phyloP scores from a whole-genome alignment of 1,284 basidiomycete species.

The Grifola frondosa region DNA sequence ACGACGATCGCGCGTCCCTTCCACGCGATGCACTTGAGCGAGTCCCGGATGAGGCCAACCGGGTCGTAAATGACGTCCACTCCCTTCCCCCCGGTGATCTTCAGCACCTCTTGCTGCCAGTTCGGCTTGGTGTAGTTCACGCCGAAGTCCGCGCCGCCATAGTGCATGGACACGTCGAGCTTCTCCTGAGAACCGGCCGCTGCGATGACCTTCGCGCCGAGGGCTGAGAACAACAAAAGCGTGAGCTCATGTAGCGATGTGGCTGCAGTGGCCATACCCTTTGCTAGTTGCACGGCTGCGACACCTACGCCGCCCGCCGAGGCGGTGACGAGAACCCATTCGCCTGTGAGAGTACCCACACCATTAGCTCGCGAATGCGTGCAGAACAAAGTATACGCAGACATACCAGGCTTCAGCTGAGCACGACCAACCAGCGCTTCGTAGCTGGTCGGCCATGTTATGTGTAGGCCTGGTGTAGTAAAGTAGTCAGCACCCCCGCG shows the following conservation, averaged over 20 bases:
- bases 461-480: slow-evolving; percentile 49
- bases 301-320: slow-evolving; percentile 94
- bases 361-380: slow-evolving; percentile 1
- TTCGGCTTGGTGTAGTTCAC: slow-evolving; percentile 65
- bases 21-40: slow-evolving; percentile 91
- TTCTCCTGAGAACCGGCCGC: slow-evolving; percentile 73
- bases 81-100: slow-evolving; percentile 77
- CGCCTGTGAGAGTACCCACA: slow-evolving; percentile 45
- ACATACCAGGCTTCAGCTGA: slow-evolving; percentile 65
- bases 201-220: slow-evolving; percentile 80
- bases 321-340: slow-evolving; percentile 87
- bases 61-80: slow-evolving; percentile 91
- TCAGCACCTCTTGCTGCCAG: slow-evolving; percentile 77
- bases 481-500: background rate
- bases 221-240: slow-evolving; percentile 38
- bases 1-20: slow-evolving; percentile 91
- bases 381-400: background rate
- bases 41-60: slow-evolving; percentile 78
- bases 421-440: slow-evolving; percentile 88
- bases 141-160: slow-evolving; percentile 70
- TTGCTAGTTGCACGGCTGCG: slow-evolving; percentile 87
- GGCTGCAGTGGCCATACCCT: slow-evolving; percentile 46
- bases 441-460: slow-evolving; percentile 93
- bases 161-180: slow-evolving; percentile 64
- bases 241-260: slow-evolving; percentile 11